Evolutionary conservation across 179 eudicot genomes (phyloP).

Genomic region (Beta lomatogona): DNA sequence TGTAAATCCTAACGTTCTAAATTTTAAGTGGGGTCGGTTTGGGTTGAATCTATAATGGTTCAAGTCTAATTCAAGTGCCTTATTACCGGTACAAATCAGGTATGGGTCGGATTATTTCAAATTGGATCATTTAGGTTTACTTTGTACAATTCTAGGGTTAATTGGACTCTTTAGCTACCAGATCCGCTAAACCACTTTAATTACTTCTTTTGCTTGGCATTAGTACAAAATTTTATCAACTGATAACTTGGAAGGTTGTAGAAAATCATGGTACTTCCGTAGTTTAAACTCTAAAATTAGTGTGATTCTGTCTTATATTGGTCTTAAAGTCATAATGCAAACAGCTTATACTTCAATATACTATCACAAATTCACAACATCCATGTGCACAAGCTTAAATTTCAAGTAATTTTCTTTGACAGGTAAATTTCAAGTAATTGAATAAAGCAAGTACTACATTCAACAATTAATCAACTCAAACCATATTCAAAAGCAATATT

Average conservation of each 20-base stretch:
- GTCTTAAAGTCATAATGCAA: neutral
- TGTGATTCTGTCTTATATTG: neutral
- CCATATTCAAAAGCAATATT: neutral
- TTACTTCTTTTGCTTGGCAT: no score
- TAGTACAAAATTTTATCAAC: no score
- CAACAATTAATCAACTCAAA: neutral
- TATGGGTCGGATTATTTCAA: no score
- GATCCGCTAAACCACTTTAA: no score
- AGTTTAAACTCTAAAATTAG: neutral
- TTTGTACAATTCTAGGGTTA: no score
- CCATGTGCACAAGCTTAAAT: slow-evolving; percentile 10
- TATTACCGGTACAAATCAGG: no score
- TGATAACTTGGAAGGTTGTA: neutral
- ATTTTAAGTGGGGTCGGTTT: no score
- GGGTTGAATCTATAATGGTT: no score
- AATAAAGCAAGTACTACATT: neutral
- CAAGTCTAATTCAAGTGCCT: no score
- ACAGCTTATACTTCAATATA: slow-evolving; percentile 2
- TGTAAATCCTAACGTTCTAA: no score
- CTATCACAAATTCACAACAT: neutral
- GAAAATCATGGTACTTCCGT: neutral
- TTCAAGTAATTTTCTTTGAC: neutral
- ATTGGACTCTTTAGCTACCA: no score
- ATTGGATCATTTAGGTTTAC: no score
- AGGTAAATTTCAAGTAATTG: neutral